Conservation (phyloP, 345 rosid species). For the Acer negundo region DNA sequence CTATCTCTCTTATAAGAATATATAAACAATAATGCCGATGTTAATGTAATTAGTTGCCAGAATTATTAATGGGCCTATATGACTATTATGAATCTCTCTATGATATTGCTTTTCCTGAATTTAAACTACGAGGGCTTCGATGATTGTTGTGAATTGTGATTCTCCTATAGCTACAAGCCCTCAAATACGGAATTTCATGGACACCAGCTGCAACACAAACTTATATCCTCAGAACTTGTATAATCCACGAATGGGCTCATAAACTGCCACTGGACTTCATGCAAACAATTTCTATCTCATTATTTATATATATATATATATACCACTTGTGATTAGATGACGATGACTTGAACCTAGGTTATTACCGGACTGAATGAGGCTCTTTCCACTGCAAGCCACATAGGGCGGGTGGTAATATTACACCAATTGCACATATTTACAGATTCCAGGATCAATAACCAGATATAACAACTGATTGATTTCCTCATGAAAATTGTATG, state of each 20-base stretch:
- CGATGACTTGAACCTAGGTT: no score
- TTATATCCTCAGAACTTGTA: not conserved
- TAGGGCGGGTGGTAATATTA: not conserved
- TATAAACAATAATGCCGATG: not conserved
- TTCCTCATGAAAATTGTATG: no score
- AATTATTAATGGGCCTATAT: not conserved
- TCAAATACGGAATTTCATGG: not conserved
- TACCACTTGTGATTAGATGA: no score
- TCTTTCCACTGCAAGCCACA: no score
- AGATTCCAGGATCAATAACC: no score
- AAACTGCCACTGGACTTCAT: not conserved
- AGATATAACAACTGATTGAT: no score
- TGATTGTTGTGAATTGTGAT: not conserved
- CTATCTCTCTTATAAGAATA: not conserved
- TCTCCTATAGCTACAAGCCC: not conserved
- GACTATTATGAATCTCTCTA: not conserved
- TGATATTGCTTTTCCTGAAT: not conserved
- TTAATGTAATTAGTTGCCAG: not conserved
- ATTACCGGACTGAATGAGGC: no score
- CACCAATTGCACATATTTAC: not conserved
- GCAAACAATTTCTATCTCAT: not conserved
- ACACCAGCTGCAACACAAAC: not conserved
- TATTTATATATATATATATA: no score
- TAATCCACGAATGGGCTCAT: not conserved
- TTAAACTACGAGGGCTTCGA: not conserved